Evolutionary conservation across 192 early-diverging fungal genomes (phyloP), one percentile per base, ranked within the genome.

Genomic region (Hyaloraphidium curvatum): DNA sequence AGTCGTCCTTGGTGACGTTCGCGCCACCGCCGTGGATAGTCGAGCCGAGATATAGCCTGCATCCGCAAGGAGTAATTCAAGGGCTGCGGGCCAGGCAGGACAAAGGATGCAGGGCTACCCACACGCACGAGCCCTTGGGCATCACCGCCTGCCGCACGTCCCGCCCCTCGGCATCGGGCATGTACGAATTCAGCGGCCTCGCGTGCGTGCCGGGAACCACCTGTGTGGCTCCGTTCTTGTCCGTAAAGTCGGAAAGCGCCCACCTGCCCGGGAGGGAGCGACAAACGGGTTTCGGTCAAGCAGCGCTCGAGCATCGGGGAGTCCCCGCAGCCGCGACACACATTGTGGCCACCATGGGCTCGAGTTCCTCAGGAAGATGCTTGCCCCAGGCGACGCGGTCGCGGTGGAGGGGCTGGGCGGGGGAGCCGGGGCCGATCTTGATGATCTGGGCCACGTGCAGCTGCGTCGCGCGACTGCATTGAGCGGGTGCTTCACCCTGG

Each of bases 401-500:
- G 43, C 43, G 43, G 43, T 48, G 43, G 7, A 48, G 43, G 19
- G 43, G 43, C 43, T 48, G 43, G 4, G 43, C 43, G 43, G 43
- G 43, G 23, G 43, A 48, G 4, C 17, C 17, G 25, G 43, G 43
- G 7, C 17, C 43, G 43, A 48, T 48, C 17, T 25, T 25, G 43
- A 48, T 48, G 43, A 48, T 25, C 25, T 48, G 43, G 14, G 43
- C 43, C 17, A 25, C 25, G 43, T 48, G 43, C 7, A 48, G 43
- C 25, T 48, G 43, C 17, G 25, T 19, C 19, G 9, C 9, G 9
- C n/a, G 9, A n/a, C 33, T 11, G 9, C 33, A 37, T n/a, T n/a
- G n/a, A n/a, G n/a, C n/a, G n/a, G n/a, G n/a, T n/a, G n/a, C n/a
- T n/a, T n/a, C n/a, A n/a, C n/a, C n/a, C n/a, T n/a, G n/a, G n/a